Evolutionary conservation across 2,329 filamentous ascomycete genomes (phyloP), one percentile per base, ranked within the genome.

Genomic region (Orbilia quercus): DNA sequence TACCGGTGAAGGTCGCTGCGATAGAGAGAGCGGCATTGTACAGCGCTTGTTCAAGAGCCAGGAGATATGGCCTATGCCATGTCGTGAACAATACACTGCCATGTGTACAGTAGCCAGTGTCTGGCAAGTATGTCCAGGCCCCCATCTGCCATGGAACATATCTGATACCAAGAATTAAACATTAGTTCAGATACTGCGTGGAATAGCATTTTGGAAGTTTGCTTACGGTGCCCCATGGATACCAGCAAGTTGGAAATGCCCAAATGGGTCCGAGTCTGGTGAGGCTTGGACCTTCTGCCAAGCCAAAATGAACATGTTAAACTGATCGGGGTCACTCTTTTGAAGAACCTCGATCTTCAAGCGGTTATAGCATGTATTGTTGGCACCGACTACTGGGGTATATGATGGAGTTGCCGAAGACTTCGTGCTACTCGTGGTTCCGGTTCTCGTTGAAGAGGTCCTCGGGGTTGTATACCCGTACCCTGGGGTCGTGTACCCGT

Each of bases 21-120:
- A 75, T 74, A 18, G 55, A 47, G 2, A 42, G 55, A 20, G 54
- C 63, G n/a, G 77, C 74, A 47, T 77, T 66, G 40, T 28, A 59
- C 47, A 77, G 44, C 9, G 23, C 38, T 65, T 77, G 77, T 63
- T 77, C 66, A 36, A 74, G 64, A 23, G 79, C 75, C 20, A 74
- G 51, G 23, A 79, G 47, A 50, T 79, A 79, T 18, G 78, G 77
- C 20, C 78, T 70, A 60, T 79, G 78, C 78, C 78, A 79, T 54
- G 77, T 78, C 2, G 76, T 74, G 63, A 79, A 79, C 23, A 79
- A 67, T 12, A 40, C 51, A 22, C 71, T 76, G 7, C 70, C 59
- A 54, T 79, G 78, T 9, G 76, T 78, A 38, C 78, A 79, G 38
- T 79, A 79, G 22, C 77, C 77, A 23, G 67, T 63, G 20, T 6